Base-by-base conservation (phyloP, 2,329 filamentous ascomycete species). In the Aspergillus ochraceoroseus region DNA sequence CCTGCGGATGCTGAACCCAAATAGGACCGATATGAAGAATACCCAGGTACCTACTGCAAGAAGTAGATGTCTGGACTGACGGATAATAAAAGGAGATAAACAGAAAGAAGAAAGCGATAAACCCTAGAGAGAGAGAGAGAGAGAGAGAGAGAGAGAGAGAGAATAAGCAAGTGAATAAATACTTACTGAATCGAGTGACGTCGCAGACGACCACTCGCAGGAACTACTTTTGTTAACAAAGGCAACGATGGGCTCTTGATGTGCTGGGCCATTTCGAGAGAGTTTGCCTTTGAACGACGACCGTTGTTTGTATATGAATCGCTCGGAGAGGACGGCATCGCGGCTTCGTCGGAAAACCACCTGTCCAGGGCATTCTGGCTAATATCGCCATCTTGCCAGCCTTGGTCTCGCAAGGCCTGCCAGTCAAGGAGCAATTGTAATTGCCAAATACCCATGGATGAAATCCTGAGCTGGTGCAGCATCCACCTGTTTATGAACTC, bases 401-500 rank as follows among this genome's bases (percentile, higher is more conserved):
- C 54, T 7, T 51, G 11, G 1, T 47, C 28, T 8, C 43, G 32
- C 22, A 58, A 22, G 11, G 37, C 20, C n/a, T 46, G 35, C 9
- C 56, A 40, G 14, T 47, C 47, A 3, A 49, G 51, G 4, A 45
- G 43, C n/a, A 49, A 48, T 12, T 56, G 56, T 8, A 59, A 41
- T 1, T 48, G 52, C 32, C 48, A 25, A 14, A 58, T 54, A 23
- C 58, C 52, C 14, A 59, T 32, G 1, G 50, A 50, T 1, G 58
- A 63, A 19, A 54, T 57, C 7, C 58, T 53, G 2, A 63, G 47
- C 17, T 55, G 53, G 25, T 63, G 57, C 0, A 61, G 54, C 22
- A 61, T 50, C 59, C 59, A 62, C 38, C 49, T 55, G 19, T 58
- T 56, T 36, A 62, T 49, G 32, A 57, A 60, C 5, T 38, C 28